Evolutionary conservation across 192 early-diverging fungal species (phyloP).

Genomic region (Phlyctochytrium arcticum): DNA sequence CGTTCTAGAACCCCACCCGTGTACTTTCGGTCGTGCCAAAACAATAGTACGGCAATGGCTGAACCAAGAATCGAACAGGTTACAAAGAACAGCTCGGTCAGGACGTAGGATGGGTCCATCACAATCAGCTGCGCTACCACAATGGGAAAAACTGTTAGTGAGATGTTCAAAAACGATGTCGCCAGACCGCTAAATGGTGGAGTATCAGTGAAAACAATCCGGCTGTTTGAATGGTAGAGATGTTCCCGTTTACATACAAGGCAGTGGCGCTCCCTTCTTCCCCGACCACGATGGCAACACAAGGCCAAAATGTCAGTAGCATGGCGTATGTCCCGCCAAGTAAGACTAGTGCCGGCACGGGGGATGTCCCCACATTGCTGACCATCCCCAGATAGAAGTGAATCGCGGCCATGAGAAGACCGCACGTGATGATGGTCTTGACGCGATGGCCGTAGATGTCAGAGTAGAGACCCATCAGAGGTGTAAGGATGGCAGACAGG

Average conservation of each 20-base stretch:
- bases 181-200: constrained; percentile 34
- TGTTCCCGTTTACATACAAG: too few relatives aligned
- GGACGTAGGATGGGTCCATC: constrained; percentile 31
- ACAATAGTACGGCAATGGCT: constrained; percentile 18
- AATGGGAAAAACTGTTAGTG: constrained; percentile 51
- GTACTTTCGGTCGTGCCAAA: constrained; percentile 15
- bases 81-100: constrained; percentile 39
- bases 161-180: constrained; percentile 45
- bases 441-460: constrained; percentile 49
- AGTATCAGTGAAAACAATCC: too few relatives aligned
- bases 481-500: constrained; percentile 49
- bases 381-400: constrained; percentile 43
- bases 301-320: constrained; percentile 47
- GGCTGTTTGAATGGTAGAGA: too few relatives aligned
- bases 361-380: constrained; percentile 4
- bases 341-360: constrained; percentile 39
- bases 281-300: constrained; percentile 47
- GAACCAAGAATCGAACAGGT: constrained; percentile 7
- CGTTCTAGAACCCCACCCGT: constrained; percentile 12
- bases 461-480: constrained; percentile 47
- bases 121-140: constrained; percentile 48
- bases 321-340: constrained; percentile 49
- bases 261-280: constrained; percentile 38
- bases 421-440: constrained; percentile 42
- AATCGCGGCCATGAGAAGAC: constrained; percentile 32